phyloP scores from a whole-genome alignment of 352 stramenopile species.

The Globisporangium alternatum region DNA sequence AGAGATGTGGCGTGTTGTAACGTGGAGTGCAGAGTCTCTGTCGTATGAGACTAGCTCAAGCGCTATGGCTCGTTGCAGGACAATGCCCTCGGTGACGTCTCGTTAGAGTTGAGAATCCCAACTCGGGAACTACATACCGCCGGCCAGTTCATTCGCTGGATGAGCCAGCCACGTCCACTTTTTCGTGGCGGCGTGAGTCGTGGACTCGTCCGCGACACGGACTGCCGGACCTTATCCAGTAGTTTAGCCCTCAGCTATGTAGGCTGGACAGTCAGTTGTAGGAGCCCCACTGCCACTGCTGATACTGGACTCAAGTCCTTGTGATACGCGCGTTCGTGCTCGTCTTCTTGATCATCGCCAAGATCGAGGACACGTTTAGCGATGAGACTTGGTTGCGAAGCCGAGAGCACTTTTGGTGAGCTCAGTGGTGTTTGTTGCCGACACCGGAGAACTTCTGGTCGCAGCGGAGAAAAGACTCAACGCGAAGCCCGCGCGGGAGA shows the following conservation, averaged over 20 bases:
- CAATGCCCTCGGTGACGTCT: too few relatives aligned
- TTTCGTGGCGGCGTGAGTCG: too few relatives aligned
- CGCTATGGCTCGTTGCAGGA: too few relatives aligned
- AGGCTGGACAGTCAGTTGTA: background rate
- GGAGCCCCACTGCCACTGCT: background rate
- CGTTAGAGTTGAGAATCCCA: too few relatives aligned
- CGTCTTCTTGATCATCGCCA: conserved; percentile 27
- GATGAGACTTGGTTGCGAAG: conserved; percentile 13
- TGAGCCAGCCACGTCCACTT: conserved; percentile 12
- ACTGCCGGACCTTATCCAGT: conserved; percentile 48
- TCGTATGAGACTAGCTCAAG: too few relatives aligned
- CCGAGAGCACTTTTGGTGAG: conserved; percentile 2
- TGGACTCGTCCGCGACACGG: conserved; percentile 27
- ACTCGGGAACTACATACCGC: too few relatives aligned
- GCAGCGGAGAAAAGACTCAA: background rate
- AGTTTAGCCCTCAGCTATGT: conserved; percentile 24
- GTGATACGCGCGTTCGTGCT: conserved; percentile 2
- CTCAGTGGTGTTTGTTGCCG: background rate
- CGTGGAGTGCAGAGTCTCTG: too few relatives aligned
- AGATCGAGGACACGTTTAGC: conserved; percentile 19
- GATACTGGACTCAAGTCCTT: background rate
- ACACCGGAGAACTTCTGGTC: background rate
- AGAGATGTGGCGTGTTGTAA: background rate
- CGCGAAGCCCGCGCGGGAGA: background rate
- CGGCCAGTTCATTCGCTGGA: conserved; percentile 3